Evolutionary conservation across 164 flowering plant species (phyloP).

Genomic region (Sedum album): DNA sequence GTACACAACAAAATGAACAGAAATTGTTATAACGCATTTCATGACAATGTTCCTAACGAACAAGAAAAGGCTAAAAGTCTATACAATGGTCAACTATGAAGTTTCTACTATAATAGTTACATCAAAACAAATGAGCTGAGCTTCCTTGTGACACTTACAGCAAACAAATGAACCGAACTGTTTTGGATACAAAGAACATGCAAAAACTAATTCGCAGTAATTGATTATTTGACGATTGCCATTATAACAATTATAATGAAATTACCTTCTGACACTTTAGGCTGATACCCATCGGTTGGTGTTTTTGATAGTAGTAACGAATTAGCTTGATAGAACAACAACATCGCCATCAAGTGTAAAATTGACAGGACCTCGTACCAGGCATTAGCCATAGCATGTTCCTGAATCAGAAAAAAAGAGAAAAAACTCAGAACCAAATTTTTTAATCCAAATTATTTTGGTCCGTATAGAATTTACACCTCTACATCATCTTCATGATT

Average conservation of each 20-base stretch:
- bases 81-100: too few species aligned
- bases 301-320: conserved; percentile 77
- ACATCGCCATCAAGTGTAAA: conserved; percentile 86
- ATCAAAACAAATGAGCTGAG: too few species aligned
- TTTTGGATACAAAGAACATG: not conserved
- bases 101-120: too few species aligned
- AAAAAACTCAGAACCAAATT: not conserved
- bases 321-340: conserved; percentile 79
- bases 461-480: not conserved
- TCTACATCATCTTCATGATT: not conserved
- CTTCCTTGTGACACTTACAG: not conserved
- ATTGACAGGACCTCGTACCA: conserved; percentile 95
- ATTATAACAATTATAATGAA: not conserved
- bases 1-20: conserved; percentile 6
- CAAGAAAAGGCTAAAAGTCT: too few species aligned
- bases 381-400: conserved; percentile 71
- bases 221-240: not conserved
- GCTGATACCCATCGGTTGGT: conserved; percentile 74
- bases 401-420: conserved; percentile 45
- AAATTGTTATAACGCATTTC: not conserved
- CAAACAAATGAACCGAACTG: not conserved
- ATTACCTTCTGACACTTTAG: conserved; percentile 85
- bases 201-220: not conserved
- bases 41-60: not conserved
- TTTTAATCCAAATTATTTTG: not conserved